A percentile compares a stretch with the other conserved stretches of the same genome.
phyloP scores from a whole-genome alignment of 768 basidiomycete species.

The Panaeolus papilionaceus region DNA sequence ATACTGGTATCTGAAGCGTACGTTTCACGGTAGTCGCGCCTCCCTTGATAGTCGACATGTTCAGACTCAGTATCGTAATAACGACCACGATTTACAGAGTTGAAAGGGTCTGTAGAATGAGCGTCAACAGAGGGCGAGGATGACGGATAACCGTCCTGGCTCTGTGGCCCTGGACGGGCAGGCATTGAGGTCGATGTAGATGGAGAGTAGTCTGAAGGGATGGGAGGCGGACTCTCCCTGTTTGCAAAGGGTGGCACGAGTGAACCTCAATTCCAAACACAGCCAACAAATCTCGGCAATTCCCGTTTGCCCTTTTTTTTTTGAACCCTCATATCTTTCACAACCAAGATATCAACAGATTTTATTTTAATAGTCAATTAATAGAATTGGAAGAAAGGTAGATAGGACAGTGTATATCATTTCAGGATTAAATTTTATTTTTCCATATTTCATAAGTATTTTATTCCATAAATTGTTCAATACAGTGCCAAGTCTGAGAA shows the following conservation, averaged over 20 bases:
- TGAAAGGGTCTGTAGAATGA: constrained; percentile 74
- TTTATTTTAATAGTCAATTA: not conserved
- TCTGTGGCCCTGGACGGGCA: constrained; percentile 58
- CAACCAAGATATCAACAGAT: not conserved
- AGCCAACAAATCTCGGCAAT: constrained; percentile 10
- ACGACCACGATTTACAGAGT: constrained; percentile 46
- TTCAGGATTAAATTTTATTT: not conserved
- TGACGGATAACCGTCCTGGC: constrained; percentile 70
- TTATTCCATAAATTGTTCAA: not conserved
- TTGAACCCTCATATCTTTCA: constrained; percentile 5
- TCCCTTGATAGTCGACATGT: constrained; percentile 64
- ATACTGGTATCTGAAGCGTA: constrained; percentile 76
- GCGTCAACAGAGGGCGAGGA: constrained; percentile 65
- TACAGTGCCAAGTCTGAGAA: constrained; percentile 7
- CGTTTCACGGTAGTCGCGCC: constrained; percentile 58
- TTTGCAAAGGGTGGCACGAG: constrained; percentile 15
- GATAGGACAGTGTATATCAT: not conserved
- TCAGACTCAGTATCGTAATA: constrained; percentile 84
- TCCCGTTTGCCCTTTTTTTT: not conserved
- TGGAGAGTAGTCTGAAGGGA: constrained; percentile 30
- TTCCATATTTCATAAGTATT: not conserved
- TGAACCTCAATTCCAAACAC: constrained; percentile 14
- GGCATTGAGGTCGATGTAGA: constrained; percentile 49
- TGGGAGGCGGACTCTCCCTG: constrained; percentile 19
- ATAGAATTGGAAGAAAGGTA: not conserved